phyloP scores from a whole-genome alignment of 1,284 basidiomycete species.

The Fereydounia khargensis region DNA sequence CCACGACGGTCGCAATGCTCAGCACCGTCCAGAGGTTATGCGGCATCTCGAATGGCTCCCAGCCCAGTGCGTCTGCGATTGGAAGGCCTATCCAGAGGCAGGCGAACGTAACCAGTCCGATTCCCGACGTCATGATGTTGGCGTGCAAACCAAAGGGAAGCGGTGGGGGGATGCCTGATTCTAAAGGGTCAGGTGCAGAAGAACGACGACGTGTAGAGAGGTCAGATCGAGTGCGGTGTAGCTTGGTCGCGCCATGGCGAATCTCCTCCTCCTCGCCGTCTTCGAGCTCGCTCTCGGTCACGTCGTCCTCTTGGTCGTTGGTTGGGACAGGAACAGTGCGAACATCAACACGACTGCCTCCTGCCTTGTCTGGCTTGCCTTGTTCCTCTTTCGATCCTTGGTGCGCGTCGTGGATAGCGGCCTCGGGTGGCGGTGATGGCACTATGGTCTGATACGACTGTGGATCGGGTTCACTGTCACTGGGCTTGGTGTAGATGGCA shows the following conservation, averaged over 20 bases:
- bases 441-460: slow-evolving; percentile 13
- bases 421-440: slow-evolving; percentile 22
- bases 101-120: slow-evolving; percentile 41
- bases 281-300: slow-evolving; percentile 35
- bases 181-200: too few relatives aligned
- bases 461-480: not conserved
- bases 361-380: slow-evolving; percentile 3
- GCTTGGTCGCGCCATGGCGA: slow-evolving; percentile 26
- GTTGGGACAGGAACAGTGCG: too few relatives aligned
- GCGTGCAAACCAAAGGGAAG: slow-evolving; percentile 55
- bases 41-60: slow-evolving; percentile 49
- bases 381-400: slow-evolving; percentile 1
- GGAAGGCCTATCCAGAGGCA: slow-evolving; percentile 48
- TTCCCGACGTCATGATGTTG: slow-evolving; percentile 53
- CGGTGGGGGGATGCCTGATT: slow-evolving; percentile 38
- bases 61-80: slow-evolving; percentile 32
- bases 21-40: slow-evolving; percentile 24
- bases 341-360: too few relatives aligned
- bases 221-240: slow-evolving; percentile 30
- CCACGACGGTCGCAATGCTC: slow-evolving; percentile 28
- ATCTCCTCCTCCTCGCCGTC: slow-evolving; percentile 36
- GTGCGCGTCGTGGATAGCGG: too few relatives aligned
- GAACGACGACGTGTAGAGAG: slow-evolving; percentile 10
- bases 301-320: slow-evolving; percentile 15
- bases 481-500: slow-evolving; percentile 13